These are phyloP conservation scores for Remersonia thermophila DNA, from an alignment of 2,329 filamentous ascomycete species.

Conservation along the genomic window DNA sequence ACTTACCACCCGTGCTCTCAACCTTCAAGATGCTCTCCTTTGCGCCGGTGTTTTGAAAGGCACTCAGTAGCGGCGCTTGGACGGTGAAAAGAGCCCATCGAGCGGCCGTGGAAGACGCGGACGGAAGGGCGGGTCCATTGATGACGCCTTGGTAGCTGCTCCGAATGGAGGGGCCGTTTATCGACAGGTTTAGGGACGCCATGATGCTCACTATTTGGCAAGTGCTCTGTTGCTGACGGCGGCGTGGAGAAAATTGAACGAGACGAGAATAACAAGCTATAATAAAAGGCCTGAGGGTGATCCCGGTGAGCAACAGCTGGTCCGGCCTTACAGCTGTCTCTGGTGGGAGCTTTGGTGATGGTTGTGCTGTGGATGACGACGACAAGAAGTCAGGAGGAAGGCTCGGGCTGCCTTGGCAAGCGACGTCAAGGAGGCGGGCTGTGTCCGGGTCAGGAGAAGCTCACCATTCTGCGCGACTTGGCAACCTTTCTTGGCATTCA, in stretches of 20 bases:
- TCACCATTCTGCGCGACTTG: no score
- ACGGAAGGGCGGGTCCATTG: constrained; percentile 37
- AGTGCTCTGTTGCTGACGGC: not conserved
- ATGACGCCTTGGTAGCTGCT: constrained; percentile 58
- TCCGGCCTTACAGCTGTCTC: not conserved
- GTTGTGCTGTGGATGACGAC: no score
- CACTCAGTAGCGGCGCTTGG: constrained; percentile 79
- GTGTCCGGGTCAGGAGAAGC: no score
- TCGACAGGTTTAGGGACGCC: constrained; percentile 70
- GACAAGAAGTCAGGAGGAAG: no score
- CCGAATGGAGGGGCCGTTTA: constrained; percentile 72
- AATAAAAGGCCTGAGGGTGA: not conserved
- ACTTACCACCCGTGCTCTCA: constrained; percentile 71
- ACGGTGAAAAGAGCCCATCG: constrained; percentile 95
- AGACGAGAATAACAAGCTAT: not conserved
- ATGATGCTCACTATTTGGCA: no score
- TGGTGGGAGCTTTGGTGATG: constrained; percentile 2
- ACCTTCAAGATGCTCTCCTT: constrained; percentile 97
- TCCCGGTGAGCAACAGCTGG: not conserved
- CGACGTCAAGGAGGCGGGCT: no score
- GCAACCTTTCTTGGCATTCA: no score
- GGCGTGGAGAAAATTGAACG: not conserved
- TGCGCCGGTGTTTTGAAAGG: constrained; percentile 72
- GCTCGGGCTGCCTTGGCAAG: not conserved
- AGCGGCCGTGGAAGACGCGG: constrained; percentile 66